Conservation (phyloP, 345 rosid genomes). For the Salix caprea region DNA sequence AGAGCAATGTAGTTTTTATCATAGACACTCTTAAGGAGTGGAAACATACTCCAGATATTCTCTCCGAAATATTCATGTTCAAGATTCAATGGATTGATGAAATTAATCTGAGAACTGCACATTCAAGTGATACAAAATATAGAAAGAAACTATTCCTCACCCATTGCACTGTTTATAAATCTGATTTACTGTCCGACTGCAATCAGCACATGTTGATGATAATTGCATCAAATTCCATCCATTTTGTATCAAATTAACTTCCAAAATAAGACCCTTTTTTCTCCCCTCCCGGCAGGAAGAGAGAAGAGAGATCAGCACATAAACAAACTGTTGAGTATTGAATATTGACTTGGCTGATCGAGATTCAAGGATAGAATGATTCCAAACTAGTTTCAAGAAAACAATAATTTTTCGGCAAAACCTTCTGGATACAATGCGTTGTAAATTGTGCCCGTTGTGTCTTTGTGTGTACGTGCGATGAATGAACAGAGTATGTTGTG, state of each 20-base stretch:
- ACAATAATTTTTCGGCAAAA: not conserved
- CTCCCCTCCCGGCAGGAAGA: not conserved
- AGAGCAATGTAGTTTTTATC: not conserved
- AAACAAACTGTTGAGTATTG: not conserved
- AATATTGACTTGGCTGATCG: not conserved
- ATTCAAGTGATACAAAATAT: not conserved
- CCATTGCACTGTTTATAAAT: not conserved
- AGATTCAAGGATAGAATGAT: not conserved
- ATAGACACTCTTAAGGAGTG: not conserved
- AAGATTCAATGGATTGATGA: not conserved
- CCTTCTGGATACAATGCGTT: not conserved
- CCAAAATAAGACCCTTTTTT: not conserved
- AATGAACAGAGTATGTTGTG: conserved; percentile 26
- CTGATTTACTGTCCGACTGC: not conserved
- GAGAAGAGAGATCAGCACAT: not conserved
- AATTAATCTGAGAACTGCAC: not conserved
- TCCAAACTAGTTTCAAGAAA: not conserved
- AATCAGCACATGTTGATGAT: not conserved
- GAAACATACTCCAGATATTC: not conserved
- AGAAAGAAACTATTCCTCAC: not conserved
- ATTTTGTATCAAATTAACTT: too few relatives aligned
- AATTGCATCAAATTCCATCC: not conserved
- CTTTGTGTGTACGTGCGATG: conserved; percentile 13
- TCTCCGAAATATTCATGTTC: not conserved
- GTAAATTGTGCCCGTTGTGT: not conserved